Conservation (phyloP, 805 yeast genomes). For the Hanseniaspora lindneri region DNA sequence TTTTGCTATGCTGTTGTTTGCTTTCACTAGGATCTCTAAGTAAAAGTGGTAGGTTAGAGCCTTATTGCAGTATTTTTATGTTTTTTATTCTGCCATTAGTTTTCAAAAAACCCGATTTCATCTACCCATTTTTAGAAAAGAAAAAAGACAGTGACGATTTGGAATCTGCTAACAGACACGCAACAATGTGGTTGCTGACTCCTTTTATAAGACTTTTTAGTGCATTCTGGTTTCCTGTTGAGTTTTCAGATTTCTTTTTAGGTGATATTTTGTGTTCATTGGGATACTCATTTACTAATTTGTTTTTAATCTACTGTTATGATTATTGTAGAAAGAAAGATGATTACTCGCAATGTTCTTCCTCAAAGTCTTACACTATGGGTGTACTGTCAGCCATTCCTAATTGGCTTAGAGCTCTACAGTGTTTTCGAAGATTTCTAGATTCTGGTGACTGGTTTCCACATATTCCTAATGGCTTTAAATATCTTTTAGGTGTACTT, state of each 20-base stretch:
- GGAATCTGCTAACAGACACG: background rate
- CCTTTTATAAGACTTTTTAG: constrained; percentile 60
- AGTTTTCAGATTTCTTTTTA: constrained; percentile 81
- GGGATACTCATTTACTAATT: constrained; percentile 76
- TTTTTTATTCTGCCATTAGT: constrained; percentile 32
- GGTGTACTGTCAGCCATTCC: constrained; percentile 82
- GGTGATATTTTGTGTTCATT: constrained; percentile 87
- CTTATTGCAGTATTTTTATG: constrained; percentile 61
- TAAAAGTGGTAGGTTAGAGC: constrained; percentile 62
- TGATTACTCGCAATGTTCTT: constrained; percentile 46
- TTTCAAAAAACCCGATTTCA: constrained; percentile 47
- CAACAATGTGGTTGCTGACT: constrained; percentile 50
- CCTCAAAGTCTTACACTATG: constrained; percentile 59
- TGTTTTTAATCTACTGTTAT: constrained; percentile 75
- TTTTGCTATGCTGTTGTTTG: constrained; percentile 45
- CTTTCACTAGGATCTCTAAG: constrained; percentile 67
- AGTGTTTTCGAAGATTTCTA: constrained; percentile 79
- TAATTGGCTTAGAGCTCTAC: constrained; percentile 78
- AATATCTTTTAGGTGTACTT: constrained; percentile 54
- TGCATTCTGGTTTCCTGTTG: constrained; percentile 88
- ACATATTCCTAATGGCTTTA: constrained; percentile 77
- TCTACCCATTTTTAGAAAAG: constrained; percentile 18
- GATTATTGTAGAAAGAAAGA: constrained; percentile 44
- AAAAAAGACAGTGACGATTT: background rate
- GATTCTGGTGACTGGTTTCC: constrained; percentile 97